Base-by-base conservation (phyloP, 2,329 filamentous ascomycete genomes). In the Malbranchea cinnamomea region DNA sequence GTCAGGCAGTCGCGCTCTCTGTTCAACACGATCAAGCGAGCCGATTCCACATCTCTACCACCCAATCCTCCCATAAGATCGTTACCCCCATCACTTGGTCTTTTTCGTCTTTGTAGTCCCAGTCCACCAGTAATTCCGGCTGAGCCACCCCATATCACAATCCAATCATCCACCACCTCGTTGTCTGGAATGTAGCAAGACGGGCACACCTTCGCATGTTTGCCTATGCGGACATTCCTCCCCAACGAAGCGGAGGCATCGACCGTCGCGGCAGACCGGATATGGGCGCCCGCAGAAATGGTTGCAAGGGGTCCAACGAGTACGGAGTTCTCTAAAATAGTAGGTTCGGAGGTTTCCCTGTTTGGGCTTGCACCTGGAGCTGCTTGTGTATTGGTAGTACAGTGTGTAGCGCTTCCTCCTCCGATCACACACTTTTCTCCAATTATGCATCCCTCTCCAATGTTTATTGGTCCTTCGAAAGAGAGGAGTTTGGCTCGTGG, bases 401-500 rank as follows among this genome's bases (percentile, higher is more conserved):
- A n/a, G n/a, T 26, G 29, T 19, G 80, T 49, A 13, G 63, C 58
- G n/a, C n/a, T n/a, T n/a, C n/a, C n/a, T n/a, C 6, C 41, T 2
- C 59, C 59, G 15, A 63, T 54, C 0, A 53, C 36, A 25, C 45
- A 49, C 37, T 62, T 62, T 46, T 95, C 89, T 42, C 78, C 73
- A 24, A 95, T 65, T 26, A 93, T 78, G 44, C 80, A 89, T 30
- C 78, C 74, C 35, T 81, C 74, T 15, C 85, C 84, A 36, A 92
- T 70, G 16, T 74, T 74, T 41, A 95, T 74, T 24, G 83, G 76
- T 4, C 83, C 83, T 30, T 77, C 66, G 34, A 74, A 73, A 6
- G 87, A 78, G 45, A 84, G 79, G 33, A 94, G 68, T 37, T 76
- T 74, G 10, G 76, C 71, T 28, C 85, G 80, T 1, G 89, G 85